phyloP scores from a whole-genome alignment of 371 early-diverging fungal genomes.

The Mortierella sp. region DNA sequence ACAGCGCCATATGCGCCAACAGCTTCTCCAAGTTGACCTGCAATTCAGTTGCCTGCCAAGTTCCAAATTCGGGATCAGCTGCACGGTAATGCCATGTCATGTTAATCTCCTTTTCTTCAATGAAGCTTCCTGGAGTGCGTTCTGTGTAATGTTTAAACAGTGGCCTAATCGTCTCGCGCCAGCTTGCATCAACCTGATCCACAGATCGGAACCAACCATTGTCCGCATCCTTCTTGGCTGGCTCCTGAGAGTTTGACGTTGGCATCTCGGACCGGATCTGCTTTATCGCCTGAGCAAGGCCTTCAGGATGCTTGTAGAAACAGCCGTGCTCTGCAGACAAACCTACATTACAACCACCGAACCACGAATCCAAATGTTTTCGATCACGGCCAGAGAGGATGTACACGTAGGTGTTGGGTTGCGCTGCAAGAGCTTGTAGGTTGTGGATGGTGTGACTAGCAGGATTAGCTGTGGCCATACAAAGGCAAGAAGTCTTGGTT shows the following conservation, averaged over 20 bases:
- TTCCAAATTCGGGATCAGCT: conserved; percentile 90
- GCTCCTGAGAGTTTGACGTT: conserved; percentile 39
- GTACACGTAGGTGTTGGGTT: conserved; percentile 91
- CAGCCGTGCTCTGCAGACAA: conserved; percentile 96
- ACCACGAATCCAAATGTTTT: conserved; percentile 92
- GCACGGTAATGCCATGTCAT: conserved; percentile 95
- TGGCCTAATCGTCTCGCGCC: conserved; percentile 92
- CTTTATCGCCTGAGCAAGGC: conserved; percentile 49
- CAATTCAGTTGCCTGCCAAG: conserved; percentile 91
- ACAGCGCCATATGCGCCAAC: conserved; percentile 92
- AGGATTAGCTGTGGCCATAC: conserved; percentile 66
- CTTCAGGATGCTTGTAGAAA: conserved; percentile 88
- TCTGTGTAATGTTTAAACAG: conserved; percentile 95
- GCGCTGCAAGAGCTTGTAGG: conserved; percentile 75
- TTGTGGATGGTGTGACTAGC: conserved; percentile 73
- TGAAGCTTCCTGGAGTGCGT: conserved; percentile 94
- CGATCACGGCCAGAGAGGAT: conserved; percentile 92
- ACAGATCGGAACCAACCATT: conserved; percentile 85
- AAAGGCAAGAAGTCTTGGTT: too few relatives aligned
- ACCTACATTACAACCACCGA: conserved; percentile 86
- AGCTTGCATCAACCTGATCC: conserved; percentile 86
- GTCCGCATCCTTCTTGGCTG: conserved; percentile 60
- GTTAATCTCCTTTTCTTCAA: conserved; percentile 93
- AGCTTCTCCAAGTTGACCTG: conserved; percentile 95
- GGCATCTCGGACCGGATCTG: conserved; percentile 37